Base-by-base conservation (phyloP, 495 filamentous ascomycete species). In the Sphaerosporella brunnea region DNA sequence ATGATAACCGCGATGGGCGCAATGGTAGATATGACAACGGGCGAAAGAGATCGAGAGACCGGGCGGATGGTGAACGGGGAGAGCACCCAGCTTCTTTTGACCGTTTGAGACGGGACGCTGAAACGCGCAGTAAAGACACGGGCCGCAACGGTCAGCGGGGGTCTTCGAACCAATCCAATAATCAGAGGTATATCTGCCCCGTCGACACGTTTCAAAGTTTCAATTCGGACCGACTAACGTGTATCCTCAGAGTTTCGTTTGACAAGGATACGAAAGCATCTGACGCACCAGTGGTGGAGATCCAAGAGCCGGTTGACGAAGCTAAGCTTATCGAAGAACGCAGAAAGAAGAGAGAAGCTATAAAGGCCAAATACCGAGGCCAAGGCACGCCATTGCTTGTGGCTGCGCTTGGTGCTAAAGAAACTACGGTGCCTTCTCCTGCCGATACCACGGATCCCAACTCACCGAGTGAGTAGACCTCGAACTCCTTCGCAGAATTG, bases 341-440 rank as follows among this genome's bases (percentile, higher is more conserved):
- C 43, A 79, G 84, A 9, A 85, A 79, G 53, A 75, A 80, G 37
- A 79, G 90, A 52, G 86, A 93, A 66, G 86, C 84, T 21, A 82
- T 93, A 54, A 78, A 82, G 60, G 83, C 85, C 53, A 90, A 82
- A 62, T 78, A 86, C 56, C 74, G 75, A 60, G 74, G 73, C 37
- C 73, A 77, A 58, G 72, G 77, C 42, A 80, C 78, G 5, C 82
- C 81, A 3, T 66, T 92, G 52, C 71, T 79, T 50, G 74, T 88
- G 15, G 83, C 90, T 63, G 81, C 80, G 41, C 64, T 92, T 30
- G 75, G 80, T 53, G 67, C 76, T 25, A 66, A 66, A 46, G 67
- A 69, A 15, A 69, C 70, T 2, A 72, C 74, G 10, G 64, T 67
- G n/a, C 70, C 15, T 72, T 81, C 44, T 64, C 66, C 39, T 15